These are phyloP conservation scores for Botrytis fragariae DNA, from an alignment of 2,329 filamentous ascomycete species.

Conservation along the genomic window DNA sequence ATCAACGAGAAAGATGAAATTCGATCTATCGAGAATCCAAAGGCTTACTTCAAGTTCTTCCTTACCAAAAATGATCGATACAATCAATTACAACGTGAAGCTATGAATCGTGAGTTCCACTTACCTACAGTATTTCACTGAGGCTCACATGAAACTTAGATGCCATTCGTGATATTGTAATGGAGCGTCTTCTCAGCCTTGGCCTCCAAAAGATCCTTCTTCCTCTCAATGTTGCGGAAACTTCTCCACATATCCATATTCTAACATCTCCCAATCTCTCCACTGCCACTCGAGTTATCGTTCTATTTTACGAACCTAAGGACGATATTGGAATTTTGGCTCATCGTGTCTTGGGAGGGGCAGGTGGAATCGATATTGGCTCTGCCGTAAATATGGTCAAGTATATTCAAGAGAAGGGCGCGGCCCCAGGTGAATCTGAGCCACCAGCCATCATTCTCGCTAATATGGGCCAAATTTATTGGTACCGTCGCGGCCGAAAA, in stretches of 20 bases:
- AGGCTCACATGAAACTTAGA: conserved; percentile 43
- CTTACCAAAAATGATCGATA: conserved; percentile 70
- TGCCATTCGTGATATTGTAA: conserved; percentile 60
- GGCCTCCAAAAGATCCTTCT: conserved; percentile 61
- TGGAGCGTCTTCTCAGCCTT: conserved; percentile 57
- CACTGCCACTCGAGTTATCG: conserved; percentile 60
- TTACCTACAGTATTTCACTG: neutral
- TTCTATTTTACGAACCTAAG: conserved; percentile 69
- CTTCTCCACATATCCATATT: conserved; percentile 65
- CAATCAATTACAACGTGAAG: conserved; percentile 72
- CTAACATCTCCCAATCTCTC: conserved; percentile 58
- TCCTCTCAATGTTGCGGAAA: conserved; percentile 50
- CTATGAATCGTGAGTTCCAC: conserved; percentile 65
- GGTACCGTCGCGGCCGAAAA: conserved; percentile 63
- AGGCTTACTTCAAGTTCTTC: conserved; percentile 72
- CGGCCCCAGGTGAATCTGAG: conserved; percentile 27
- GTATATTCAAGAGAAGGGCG: conserved; percentile 39
- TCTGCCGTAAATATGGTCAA: conserved; percentile 64
- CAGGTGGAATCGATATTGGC: conserved; percentile 67
- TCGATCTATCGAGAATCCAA: conserved; percentile 63
- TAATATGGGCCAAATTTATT: conserved; percentile 75
- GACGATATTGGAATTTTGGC: conserved; percentile 76
- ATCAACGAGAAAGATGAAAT: conserved; percentile 74
- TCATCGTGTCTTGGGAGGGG: conserved; percentile 61
- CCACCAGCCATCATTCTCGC: conserved; percentile 67